Evolutionary conservation across 2,329 filamentous ascomycete genomes (phyloP), one percentile per base, ranked within the genome.

Genomic region (Colletotrichum euphorbiae): DNA sequence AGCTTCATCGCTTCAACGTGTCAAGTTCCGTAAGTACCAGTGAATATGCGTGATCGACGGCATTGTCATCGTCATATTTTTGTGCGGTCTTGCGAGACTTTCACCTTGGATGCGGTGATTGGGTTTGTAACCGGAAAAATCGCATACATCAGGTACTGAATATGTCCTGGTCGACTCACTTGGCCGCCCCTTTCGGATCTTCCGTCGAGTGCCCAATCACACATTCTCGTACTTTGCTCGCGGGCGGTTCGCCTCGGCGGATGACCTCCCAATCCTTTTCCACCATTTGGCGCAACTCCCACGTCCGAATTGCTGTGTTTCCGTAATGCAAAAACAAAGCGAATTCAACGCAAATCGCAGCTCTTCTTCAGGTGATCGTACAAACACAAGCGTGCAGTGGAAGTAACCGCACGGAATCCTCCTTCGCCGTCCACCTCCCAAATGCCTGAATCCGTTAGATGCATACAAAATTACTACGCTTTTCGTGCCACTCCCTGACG

Each of bases 391-490:
- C 31, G 6, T 51, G 61, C 65, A 46, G 54, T 42, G 24, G 55
- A 38, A 62, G 63, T 9, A 59, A 28, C 69, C 58, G 62, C 51
- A 17, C 54, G 45, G 59, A 64, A 46, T 36, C 42, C 71, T 68
- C 73, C 71, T 70, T 72, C 73, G 50, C 73, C 70, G 71, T 65
- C 73, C 70, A 71, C 73, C 71, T 75, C 73, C 73, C 70, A 73
- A 52, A 65, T 77, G 74, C 73, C 76, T 71, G 71, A 74, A 77
- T 79, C 77, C 77, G 54, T 54, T 11, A 77, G 76, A 81, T 81
- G 80, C 76, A 80, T 77, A 77, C 75, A 79, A 75, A 72, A 78
- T 74, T 71, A 77, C 79, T 73, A 77, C 74, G 76, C 76, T 81
- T 82, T 82, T 82, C 74, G 75, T 74, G 73, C 75, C 71, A 71